Percentiles rank a stretch among this genome's conserved stretches.
These are phyloP conservation scores for Aechmea fasciata DNA, from an alignment of 176 grass and related monocot species.

Conservation along the genomic window DNA sequence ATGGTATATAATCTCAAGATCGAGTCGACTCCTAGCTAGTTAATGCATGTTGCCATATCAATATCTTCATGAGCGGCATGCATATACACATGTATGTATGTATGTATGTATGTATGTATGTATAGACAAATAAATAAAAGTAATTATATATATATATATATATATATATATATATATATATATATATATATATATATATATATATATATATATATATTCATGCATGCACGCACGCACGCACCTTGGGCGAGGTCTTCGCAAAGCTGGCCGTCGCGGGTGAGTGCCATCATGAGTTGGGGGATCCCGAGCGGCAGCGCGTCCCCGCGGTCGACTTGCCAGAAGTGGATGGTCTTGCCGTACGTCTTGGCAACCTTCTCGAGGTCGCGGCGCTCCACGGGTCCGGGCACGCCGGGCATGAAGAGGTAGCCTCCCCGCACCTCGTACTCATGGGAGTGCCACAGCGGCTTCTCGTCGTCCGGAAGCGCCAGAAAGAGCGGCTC, in stretches of 20 bases:
- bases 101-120: too few relatives aligned
- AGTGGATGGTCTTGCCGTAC: conserved; percentile 76
- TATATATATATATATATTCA: too few relatives aligned
- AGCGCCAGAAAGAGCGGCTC: conserved; percentile 62
- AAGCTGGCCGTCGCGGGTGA: conserved; percentile 66
- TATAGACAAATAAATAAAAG: too few relatives aligned
- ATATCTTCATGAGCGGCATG: background rate
- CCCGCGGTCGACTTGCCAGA: conserved; percentile 88
- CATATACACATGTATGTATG: background rate
- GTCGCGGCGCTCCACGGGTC: conserved; percentile 43
- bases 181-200: too few relatives aligned
- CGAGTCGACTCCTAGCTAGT: background rate
- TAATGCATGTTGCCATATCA: background rate
- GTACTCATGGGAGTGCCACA: conserved; percentile 91
- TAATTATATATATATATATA: too few relatives aligned
- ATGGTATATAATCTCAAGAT: background rate
- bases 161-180: too few relatives aligned
- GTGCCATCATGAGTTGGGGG: conserved; percentile 79
- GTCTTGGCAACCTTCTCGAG: conserved; percentile 48
- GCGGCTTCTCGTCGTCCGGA: conserved; percentile 71
- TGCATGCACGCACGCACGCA: background rate
- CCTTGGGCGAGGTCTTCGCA: conserved; percentile 32
- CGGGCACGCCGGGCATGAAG: conserved; percentile 60
- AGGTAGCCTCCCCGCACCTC: conserved; percentile 69
- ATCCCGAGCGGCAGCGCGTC: conserved; percentile 58